These are phyloP conservation scores for Hibiscus trionum DNA, from an alignment of 345 rosid genomes.

Conservation along the genomic window DNA sequence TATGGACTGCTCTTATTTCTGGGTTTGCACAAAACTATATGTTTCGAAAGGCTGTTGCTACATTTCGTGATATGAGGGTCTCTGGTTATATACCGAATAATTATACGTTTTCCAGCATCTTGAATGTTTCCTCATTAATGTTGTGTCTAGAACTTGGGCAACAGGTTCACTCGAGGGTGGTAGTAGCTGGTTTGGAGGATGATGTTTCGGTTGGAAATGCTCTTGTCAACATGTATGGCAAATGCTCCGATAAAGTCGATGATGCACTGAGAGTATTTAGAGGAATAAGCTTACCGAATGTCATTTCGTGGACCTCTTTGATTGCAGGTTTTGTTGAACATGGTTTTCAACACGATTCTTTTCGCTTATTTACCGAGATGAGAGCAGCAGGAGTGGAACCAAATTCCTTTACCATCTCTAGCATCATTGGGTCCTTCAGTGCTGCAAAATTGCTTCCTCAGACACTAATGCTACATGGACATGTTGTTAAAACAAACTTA, in stretches of 20 bases:
- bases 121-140: constrained; percentile 34
- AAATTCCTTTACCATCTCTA: constrained; percentile 45
- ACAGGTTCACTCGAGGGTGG: constrained; percentile 51
- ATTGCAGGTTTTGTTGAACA: constrained; percentile 50
- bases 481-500: constrained; percentile 32
- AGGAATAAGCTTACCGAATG: constrained; percentile 38
- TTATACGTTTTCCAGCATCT: constrained; percentile 33
- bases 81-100: constrained; percentile 36
- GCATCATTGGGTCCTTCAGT: constrained; percentile 41
- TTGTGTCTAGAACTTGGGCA: constrained; percentile 38
- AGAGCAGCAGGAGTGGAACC: constrained; percentile 41
- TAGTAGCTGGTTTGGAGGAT: constrained; percentile 37
- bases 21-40: constrained; percentile 39
- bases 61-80: constrained; percentile 43
- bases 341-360: constrained; percentile 33
- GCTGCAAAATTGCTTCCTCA: constrained; percentile 18
- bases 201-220: constrained; percentile 53
- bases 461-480: constrained; percentile 41
- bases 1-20: constrained; percentile 52
- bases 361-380: constrained; percentile 37
- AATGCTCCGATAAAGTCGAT: constrained; percentile 34
- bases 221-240: constrained; percentile 61
- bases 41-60: constrained; percentile 36
- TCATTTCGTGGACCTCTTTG: constrained; percentile 70
- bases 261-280: constrained; percentile 40